A percentile compares a stretch with the other conserved stretches of the same genome.
These are phyloP conservation scores for Aspergillus aculeatus DNA, from an alignment of 2,329 filamentous ascomycete species.

Conservation along the genomic window DNA sequence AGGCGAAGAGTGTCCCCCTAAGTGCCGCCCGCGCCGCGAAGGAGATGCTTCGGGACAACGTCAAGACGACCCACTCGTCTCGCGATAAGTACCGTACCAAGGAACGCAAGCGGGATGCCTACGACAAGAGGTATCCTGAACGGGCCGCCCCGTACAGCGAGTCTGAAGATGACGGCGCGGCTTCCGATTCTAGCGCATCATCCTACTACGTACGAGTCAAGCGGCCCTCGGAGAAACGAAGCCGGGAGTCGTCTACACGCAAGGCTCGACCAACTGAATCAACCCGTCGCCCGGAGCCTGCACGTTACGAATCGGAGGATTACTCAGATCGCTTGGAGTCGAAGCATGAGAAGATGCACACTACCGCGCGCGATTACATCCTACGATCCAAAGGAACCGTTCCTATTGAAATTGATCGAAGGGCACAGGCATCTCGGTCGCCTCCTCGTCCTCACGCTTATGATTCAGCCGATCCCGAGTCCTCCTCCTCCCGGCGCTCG, in stretches of 20 bases:
- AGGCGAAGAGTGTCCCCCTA: slow-evolving; percentile 30
- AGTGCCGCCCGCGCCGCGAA: slow-evolving; percentile 29
- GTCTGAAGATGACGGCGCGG: slow-evolving; percentile 32
- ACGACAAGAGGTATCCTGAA: slow-evolving; percentile 37
- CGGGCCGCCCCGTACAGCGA: slow-evolving; percentile 27
- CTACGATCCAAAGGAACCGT: slow-evolving; percentile 29
- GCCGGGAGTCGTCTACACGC: slow-evolving; percentile 24
- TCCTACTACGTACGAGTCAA: slow-evolving; percentile 22
- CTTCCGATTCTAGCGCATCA: slow-evolving; percentile 33
- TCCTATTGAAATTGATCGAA: slow-evolving; percentile 23
- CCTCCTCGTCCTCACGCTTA: slow-evolving; percentile 31
- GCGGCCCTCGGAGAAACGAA: slow-evolving; percentile 23
- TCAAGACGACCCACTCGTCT: slow-evolving; percentile 33
- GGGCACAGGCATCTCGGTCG: slow-evolving; percentile 34
- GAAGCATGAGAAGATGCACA: slow-evolving; percentile 35
- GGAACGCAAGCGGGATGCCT: slow-evolving; percentile 42
- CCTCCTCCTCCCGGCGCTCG: slow-evolving; percentile 30
- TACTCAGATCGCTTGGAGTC: slow-evolving; percentile 27
- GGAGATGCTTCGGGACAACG: slow-evolving; percentile 32
- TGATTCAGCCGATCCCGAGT: slow-evolving; percentile 33
- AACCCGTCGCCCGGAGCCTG: slow-evolving; percentile 21
- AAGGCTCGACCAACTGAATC: slow-evolving; percentile 23
- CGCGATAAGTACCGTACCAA: slow-evolving; percentile 43
- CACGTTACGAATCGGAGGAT: slow-evolving; percentile 26
- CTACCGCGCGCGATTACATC: slow-evolving; percentile 41